Evolutionary conservation across 768 basidiomycete genomes (phyloP).

Genomic region (Terana coerulea): DNA sequence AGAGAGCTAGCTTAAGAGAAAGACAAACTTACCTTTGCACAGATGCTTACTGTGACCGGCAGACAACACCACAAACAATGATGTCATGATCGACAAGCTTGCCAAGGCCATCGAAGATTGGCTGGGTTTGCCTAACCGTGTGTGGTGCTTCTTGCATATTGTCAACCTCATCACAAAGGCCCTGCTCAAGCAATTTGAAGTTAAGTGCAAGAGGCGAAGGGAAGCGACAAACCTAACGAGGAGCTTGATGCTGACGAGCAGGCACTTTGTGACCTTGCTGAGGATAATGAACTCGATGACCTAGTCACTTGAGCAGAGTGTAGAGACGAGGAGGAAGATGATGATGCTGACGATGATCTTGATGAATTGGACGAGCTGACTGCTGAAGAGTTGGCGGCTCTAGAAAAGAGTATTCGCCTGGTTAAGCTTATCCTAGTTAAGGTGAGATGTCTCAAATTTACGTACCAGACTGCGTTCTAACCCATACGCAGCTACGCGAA

Average conservation of each 20-base stretch:
- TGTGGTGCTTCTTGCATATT: constrained; percentile 11
- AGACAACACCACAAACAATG: constrained; percentile 18
- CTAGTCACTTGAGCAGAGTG: not conserved
- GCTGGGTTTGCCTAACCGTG: not conserved
- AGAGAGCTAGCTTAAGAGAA: not conserved
- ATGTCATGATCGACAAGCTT: constrained; percentile 13
- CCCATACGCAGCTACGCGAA: not conserved
- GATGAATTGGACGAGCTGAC: not conserved
- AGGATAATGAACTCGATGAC: not conserved
- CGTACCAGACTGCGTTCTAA: constrained; percentile 21
- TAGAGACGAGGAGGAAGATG: not conserved
- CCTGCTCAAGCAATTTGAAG: not conserved
- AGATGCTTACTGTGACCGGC: constrained; percentile 15
- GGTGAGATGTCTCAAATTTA: not conserved
- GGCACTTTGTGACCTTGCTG: not conserved
- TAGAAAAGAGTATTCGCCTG: not conserved
- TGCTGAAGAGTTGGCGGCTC: constrained; percentile 3
- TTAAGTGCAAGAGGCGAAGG: not conserved
- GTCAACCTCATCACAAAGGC: not conserved
- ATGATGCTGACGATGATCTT: not conserved
- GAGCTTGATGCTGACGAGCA: not conserved
- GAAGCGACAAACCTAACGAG: no score
- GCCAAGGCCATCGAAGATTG: not conserved
- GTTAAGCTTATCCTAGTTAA: not conserved
- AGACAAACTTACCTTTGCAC: not conserved